Percentiles rank a stretch among this genome's conserved stretches.
phyloP scores from a whole-genome alignment of 139 green algal genomes.

The Picochlorum sp. region DNA sequence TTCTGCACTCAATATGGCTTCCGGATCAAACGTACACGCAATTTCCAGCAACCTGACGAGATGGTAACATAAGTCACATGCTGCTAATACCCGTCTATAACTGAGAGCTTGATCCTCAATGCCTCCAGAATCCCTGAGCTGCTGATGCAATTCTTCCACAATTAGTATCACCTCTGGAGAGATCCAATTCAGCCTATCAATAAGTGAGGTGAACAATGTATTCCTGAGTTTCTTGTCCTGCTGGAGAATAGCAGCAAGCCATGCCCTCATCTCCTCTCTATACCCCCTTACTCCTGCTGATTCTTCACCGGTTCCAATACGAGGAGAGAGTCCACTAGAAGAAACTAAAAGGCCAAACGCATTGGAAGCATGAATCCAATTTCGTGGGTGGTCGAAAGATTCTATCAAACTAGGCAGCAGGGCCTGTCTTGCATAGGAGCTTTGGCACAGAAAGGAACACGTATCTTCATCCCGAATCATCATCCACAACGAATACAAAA shows the following conservation, averaged over 20 bases:
- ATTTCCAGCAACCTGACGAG: background rate
- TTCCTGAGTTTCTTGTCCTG: conserved; percentile 21
- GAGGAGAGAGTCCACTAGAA: background rate
- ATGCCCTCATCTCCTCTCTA: background rate
- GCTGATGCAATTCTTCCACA: conserved; percentile 23
- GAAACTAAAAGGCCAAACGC: conserved; percentile 12
- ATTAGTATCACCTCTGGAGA: conserved; percentile 68
- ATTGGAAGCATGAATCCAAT: conserved; percentile 15
- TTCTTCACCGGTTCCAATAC: conserved; percentile 7
- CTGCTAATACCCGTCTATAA: background rate
- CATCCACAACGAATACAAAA: background rate
- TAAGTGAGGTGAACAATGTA: conserved; percentile 75
- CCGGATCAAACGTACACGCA: background rate
- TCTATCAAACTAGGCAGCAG: conserved; percentile 50
- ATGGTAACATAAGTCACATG: background rate
- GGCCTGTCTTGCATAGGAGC: conserved; percentile 19
- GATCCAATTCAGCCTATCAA: conserved; percentile 78
- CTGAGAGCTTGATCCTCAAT: background rate
- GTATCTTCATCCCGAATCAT: background rate
- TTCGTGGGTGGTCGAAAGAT: conserved; percentile 33
- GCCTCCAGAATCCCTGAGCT: background rate
- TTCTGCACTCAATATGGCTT: background rate
- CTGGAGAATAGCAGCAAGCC: conserved; percentile 3
- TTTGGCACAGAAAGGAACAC: conserved; percentile 39
- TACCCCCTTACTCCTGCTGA: background rate